Conservation (phyloP, 306 rosid genomes). For the Inga leiocalycina region DNA sequence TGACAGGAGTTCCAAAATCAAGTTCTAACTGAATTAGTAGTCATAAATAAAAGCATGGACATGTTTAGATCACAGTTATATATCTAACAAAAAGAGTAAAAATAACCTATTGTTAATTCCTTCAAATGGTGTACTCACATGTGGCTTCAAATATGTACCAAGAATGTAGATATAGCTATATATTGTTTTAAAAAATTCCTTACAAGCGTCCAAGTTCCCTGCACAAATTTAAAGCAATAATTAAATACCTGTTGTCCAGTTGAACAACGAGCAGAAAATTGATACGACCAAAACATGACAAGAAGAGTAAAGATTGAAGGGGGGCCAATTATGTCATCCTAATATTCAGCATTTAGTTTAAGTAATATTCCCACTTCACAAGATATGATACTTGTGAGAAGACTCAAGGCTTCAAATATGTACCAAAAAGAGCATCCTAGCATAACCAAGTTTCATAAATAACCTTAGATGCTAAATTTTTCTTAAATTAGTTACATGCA, state of each 20-base stretch:
- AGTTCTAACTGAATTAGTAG: slow-evolving; percentile 7
- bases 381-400: not conserved
- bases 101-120: not conserved
- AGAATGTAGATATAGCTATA: slow-evolving; percentile 74
- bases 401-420: not conserved
- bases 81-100: slow-evolving; percentile 6
- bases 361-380: slow-evolving; percentile 1
- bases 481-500: not conserved
- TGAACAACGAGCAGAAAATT: slow-evolving; percentile 17
- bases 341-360: not conserved
- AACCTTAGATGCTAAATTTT: slow-evolving; percentile 6
- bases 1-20: not conserved
- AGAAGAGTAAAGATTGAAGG: not conserved
- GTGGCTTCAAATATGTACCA: slow-evolving; percentile 89
- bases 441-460: slow-evolving; percentile 24
- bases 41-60: slow-evolving; percentile 24
- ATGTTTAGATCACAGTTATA: slow-evolving; percentile 14
- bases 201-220: slow-evolving; percentile 76
- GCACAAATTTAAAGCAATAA: slow-evolving; percentile 40
- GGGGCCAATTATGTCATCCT: slow-evolving; percentile 1
- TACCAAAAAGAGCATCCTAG: not conserved
- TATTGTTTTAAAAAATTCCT: slow-evolving; percentile 58
- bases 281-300: not conserved
- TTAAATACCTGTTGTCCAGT: not conserved
- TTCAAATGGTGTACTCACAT: slow-evolving; percentile 58